A percentile compares a stretch with the other conserved stretches of the same genome.
phyloP scores from a whole-genome alignment of 768 basidiomycete species.

The Macrolepiota fuliginosa region DNA sequence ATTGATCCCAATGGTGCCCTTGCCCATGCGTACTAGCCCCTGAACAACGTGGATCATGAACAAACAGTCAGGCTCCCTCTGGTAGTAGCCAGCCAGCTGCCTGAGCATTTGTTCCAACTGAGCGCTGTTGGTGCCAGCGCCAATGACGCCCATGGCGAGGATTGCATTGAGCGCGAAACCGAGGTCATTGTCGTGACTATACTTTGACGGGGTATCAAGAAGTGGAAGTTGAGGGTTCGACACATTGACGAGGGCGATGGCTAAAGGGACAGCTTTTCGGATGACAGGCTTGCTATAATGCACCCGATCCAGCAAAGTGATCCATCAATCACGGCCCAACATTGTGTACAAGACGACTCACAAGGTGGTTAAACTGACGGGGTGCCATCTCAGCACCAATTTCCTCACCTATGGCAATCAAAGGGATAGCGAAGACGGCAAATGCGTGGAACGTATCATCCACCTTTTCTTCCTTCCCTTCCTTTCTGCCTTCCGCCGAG shows the following conservation, averaged over 20 bases:
- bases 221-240: constrained; percentile 95
- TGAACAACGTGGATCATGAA: constrained; percentile 96
- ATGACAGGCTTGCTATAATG: constrained; percentile 94
- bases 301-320: constrained; percentile 72
- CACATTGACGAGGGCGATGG: constrained; percentile 89
- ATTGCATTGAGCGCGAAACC: constrained; percentile 95
- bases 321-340: background rate
- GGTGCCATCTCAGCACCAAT: constrained; percentile 98
- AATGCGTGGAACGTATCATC: constrained; percentile 89
- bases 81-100: constrained; percentile 96
- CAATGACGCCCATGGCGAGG: constrained; percentile 97
- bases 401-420: constrained; percentile 98
- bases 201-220: constrained; percentile 96
- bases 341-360: constrained; percentile 32
- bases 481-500: constrained; percentile 50
- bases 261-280: constrained; percentile 90
- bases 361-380: constrained; percentile 95
- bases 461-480: constrained; percentile 55
- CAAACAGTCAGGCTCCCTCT: constrained; percentile 94
- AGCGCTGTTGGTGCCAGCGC: constrained; percentile 98
- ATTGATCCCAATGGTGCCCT: constrained; percentile 95
- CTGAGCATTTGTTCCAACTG: constrained; percentile 96
- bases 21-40: constrained; percentile 99
- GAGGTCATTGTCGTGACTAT: constrained; percentile 98
- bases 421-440: constrained; percentile 88